Evolutionary conservation across 768 basidiomycete genomes (phyloP).

Genomic region (Glaciozyma antarctica): DNA sequence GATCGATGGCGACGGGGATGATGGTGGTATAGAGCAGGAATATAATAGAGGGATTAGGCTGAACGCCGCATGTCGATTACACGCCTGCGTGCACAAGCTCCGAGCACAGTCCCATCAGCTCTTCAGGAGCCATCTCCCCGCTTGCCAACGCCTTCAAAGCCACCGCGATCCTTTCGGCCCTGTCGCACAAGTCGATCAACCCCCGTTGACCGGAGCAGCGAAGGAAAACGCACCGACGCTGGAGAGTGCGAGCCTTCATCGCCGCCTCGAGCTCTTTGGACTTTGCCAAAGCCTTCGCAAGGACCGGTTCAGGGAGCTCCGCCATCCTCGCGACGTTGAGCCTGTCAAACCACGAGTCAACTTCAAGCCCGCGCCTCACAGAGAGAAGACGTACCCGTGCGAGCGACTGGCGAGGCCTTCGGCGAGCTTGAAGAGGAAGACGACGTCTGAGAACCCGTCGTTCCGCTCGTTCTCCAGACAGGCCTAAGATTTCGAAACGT

Average conservation of each 20-base stretch:
- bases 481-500: constrained; percentile 3
- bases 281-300: constrained; percentile 50
- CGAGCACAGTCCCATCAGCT: too few species aligned
- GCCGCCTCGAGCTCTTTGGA: constrained; percentile 4
- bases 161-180: too few species aligned
- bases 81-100: too few species aligned
- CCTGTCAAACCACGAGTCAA: neutral
- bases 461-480: constrained; percentile 33
- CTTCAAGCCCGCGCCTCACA: too few species aligned
- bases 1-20: constrained; percentile 22
- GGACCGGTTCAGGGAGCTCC: constrained; percentile 61
- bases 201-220: too few species aligned
- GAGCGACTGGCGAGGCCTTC: constrained; percentile 16
- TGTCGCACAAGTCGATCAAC: too few species aligned
- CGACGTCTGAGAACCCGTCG: constrained; percentile 60
- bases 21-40: neutral
- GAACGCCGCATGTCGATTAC: too few species aligned
- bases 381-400: constrained; percentile 15
- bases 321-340: constrained; percentile 47
- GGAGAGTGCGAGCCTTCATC: neutral
- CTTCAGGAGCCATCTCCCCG: too few species aligned
- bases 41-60: too few species aligned
- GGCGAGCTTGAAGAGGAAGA: constrained; percentile 61
- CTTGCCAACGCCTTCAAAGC: too few species aligned
- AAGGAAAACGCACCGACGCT: too few species aligned